Evolutionary conservation across 305 asterid genomes (phyloP).

Genomic region (Stenogyne calaminthoides): DNA sequence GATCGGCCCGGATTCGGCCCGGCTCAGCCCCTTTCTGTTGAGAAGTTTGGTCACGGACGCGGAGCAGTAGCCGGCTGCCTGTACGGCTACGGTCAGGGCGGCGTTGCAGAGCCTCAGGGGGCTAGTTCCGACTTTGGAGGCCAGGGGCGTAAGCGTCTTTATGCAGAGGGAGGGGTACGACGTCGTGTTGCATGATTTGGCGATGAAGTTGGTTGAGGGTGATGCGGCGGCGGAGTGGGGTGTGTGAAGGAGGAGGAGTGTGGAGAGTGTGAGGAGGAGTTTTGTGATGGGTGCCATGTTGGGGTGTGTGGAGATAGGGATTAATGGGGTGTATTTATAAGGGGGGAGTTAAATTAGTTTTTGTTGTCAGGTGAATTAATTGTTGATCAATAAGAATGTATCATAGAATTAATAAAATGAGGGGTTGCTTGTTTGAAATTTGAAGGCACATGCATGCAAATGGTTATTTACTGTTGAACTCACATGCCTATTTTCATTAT

Average conservation of each 20-base stretch:
- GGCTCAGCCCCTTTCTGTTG: constrained; percentile 32
- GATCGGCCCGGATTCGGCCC: constrained; percentile 39
- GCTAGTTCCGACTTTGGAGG: constrained; percentile 44
- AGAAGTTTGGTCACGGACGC: constrained; percentile 30
- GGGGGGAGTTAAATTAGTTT: neutral
- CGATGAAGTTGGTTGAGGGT: constrained; percentile 48
- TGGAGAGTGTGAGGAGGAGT: constrained; percentile 26
- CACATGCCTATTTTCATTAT: constrained; percentile 8
- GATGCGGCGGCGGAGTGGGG: constrained; percentile 15
- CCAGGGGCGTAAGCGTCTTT: constrained; percentile 54
- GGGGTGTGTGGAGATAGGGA: neutral
- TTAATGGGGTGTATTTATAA: neutral
- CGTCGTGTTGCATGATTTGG: constrained; percentile 46
- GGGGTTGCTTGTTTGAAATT: neutral
- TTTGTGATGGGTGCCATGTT: neutral
- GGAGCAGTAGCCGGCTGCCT: constrained; percentile 42
- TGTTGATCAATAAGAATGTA: neutral
- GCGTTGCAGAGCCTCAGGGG: constrained; percentile 47
- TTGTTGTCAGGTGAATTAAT: neutral
- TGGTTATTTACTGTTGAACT: constrained; percentile 2
- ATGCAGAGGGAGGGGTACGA: constrained; percentile 53
- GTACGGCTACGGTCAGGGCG: constrained; percentile 53
- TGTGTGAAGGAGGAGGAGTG: too few relatives aligned
- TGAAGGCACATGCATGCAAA: neutral
- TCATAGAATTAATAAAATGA: neutral